Percentiles rank a stretch among this genome's conserved stretches.
phyloP scores from a whole-genome alignment of 1,284 basidiomycete genomes.

The Malassezia dermatis region DNA sequence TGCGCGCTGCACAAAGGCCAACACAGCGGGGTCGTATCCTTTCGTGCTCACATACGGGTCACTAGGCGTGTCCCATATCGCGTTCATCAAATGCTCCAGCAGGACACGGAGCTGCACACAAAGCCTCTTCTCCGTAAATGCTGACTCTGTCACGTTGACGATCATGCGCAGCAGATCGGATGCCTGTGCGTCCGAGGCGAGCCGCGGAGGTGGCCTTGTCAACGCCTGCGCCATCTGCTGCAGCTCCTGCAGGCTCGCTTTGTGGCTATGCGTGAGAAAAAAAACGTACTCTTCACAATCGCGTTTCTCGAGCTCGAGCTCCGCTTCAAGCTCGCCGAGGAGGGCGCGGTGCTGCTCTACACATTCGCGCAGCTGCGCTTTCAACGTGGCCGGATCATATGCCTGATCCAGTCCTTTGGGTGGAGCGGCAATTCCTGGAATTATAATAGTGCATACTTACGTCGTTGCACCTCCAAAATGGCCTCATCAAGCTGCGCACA shows the following conservation, averaged over 20 bases:
- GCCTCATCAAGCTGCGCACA: slow-evolving; percentile 4
- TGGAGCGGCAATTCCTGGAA: neutral
- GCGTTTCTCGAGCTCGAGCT: neutral
- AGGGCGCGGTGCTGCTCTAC: slow-evolving; percentile 10
- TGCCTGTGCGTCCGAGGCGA: neutral
- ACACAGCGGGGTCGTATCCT: neutral
- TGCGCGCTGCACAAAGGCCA: slow-evolving; percentile 1
- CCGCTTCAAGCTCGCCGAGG: neutral
- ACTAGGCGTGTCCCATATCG: slow-evolving; percentile 5
- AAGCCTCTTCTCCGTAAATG: slow-evolving; percentile 1
- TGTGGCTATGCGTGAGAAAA: neutral
- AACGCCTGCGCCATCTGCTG: neutral
- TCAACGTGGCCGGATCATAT: neutral
- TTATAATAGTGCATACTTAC: slow-evolving; percentile 2
- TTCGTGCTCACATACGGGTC: slow-evolving; percentile 7
- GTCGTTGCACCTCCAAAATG: slow-evolving; percentile 6
- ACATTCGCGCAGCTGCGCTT: slow-evolving; percentile 2
- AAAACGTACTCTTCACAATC: neutral
- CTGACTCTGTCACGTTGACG: neutral
- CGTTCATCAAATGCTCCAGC: slow-evolving; percentile 14
- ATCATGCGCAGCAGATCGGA: neutral
- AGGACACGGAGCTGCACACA: slow-evolving; percentile 9
- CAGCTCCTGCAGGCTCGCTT: neutral
- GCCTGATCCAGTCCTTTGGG: neutral
- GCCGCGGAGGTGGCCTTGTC: neutral